phyloP scores from a whole-genome alignment of 129 eudicot genomes.

The Centrapalus pauciflorus region DNA sequence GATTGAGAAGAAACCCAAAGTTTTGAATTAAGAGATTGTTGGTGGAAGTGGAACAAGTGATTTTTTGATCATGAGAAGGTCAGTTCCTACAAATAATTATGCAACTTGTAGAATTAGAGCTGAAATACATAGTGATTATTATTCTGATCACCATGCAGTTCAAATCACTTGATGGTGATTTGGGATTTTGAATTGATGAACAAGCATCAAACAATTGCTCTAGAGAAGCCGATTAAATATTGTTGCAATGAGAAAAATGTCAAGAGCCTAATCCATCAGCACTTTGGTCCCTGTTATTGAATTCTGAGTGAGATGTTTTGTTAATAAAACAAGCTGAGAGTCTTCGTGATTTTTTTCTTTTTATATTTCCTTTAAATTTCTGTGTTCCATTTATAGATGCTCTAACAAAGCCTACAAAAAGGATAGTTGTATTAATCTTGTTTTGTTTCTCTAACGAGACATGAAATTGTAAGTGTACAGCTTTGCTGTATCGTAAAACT shows the following conservation, averaged over 20 bases:
- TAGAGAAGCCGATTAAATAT: neutral
- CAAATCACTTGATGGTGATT: constrained; percentile 18
- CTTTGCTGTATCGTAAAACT: constrained; percentile 18
- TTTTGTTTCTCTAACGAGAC: constrained; percentile 18
- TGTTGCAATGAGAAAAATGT: no score
- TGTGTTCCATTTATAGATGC: constrained; percentile 2
- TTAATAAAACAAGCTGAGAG: constrained; percentile 34
- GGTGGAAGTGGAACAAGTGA: constrained; percentile 30
- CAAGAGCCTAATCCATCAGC: no score
- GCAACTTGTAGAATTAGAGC: constrained; percentile 28
- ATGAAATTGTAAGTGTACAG: constrained; percentile 20
- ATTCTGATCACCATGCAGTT: constrained; percentile 31
- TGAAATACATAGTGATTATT: constrained; percentile 26
- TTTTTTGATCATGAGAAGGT: constrained; percentile 38
- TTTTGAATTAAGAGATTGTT: constrained; percentile 15
- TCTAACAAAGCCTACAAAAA: constrained; percentile 3
- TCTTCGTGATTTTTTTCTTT: neutral
- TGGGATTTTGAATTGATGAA: constrained; percentile 15
- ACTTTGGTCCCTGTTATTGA: neutral
- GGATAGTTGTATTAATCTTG: constrained; percentile 28
- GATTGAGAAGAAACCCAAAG: constrained; percentile 23
- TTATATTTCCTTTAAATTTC: neutral
- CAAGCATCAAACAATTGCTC: neutral
- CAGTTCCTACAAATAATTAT: constrained; percentile 47
- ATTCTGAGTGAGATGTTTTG: constrained; percentile 12